Percentiles rank a stretch among this genome's conserved stretches.
phyloP scores from a whole-genome alignment of 805 yeast genomes.

The Yarrowia sp. region DNA sequence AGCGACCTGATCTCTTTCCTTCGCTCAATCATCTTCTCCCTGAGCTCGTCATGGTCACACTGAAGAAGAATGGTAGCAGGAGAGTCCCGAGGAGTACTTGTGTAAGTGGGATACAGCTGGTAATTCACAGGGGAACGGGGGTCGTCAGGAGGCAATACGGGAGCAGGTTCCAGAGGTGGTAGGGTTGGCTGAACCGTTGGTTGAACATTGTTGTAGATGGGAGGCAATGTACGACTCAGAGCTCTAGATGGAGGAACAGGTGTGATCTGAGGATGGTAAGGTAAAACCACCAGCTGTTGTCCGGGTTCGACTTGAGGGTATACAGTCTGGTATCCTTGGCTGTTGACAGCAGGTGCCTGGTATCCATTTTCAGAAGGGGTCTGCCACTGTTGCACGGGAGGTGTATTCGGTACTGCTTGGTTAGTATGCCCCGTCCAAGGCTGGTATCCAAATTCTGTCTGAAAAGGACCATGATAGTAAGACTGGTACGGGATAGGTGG shows the following conservation, averaged over 20 bases:
- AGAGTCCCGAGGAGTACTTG: background rate
- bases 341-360: no score
- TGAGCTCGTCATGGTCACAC: background rate
- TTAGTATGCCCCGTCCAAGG: background rate
- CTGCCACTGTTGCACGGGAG: background rate
- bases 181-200: background rate
- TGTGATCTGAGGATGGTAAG: background rate
- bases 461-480: background rate
- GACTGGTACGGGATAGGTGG: conserved; percentile 1
- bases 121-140: background rate
- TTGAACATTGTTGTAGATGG: background rate
- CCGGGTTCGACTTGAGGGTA: background rate
- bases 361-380: background rate
- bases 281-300: background rate
- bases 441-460: background rate
- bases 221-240: background rate
- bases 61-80: background rate
- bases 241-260: background rate
- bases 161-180: background rate
- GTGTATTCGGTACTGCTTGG: background rate
- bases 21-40: background rate
- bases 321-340: background rate
- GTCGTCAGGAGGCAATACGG: background rate
- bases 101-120: background rate
- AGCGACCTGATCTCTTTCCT: background rate